These are phyloP conservation scores for Apiospora saccharicola DNA, from an alignment of 2,329 filamentous ascomycete genomes.

Conservation along the genomic window DNA sequence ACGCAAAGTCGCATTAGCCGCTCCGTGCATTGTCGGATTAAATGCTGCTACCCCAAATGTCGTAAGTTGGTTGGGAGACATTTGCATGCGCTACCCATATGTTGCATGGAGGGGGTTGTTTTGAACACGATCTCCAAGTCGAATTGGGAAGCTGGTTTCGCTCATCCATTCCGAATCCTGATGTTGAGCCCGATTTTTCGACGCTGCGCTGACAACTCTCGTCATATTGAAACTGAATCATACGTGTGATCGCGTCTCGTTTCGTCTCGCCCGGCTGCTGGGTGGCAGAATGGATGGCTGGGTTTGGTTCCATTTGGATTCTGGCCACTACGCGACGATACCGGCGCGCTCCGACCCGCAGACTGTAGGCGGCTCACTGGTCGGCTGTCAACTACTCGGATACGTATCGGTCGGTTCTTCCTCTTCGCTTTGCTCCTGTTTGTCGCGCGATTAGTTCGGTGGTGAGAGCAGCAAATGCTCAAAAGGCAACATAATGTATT, in stretches of 20 bases:
- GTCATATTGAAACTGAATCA: not conserved
- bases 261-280: not conserved
- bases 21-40: not conserved
- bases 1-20: not conserved
- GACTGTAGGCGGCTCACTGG: not conserved
- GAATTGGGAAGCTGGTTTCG: slow-evolving; percentile 20
- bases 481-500: not conserved
- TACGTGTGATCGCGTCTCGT: not conserved
- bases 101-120: slow-evolving; percentile 1
- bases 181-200: not conserved
- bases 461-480: not conserved
- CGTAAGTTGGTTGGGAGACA: slow-evolving; percentile 18
- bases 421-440: not conserved
- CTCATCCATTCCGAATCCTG: not conserved
- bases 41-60: not conserved
- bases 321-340: slow-evolving; percentile 1
- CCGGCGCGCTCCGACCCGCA: slow-evolving; percentile 9
- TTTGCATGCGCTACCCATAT: not conserved
- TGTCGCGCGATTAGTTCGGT: not conserved
- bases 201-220: not conserved
- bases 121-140: not conserved
- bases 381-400: not conserved
- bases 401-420: not conserved
- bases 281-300: slow-evolving; percentile 5
- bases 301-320: slow-evolving; percentile 8